These are phyloP conservation scores for Suillus cothurnatus DNA, from an alignment of 768 basidiomycete genomes.

Conservation along the genomic window DNA sequence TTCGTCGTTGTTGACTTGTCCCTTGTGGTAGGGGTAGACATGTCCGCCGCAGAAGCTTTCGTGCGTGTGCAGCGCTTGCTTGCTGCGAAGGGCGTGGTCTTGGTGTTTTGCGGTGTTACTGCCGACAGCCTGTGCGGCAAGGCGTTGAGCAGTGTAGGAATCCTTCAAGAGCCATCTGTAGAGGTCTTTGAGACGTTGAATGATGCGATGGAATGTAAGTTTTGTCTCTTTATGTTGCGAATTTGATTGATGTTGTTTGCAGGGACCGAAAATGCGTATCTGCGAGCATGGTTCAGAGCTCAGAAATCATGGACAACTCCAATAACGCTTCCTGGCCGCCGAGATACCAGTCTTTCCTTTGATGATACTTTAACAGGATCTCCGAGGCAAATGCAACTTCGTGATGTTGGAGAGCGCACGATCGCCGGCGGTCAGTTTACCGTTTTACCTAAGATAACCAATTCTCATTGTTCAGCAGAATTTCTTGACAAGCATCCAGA, in stretches of 20 bases:
- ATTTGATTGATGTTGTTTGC: constrained; percentile 5
- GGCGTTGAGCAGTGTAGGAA: constrained; percentile 76
- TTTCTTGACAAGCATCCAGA: constrained; percentile 29
- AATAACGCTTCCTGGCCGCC: constrained; percentile 60
- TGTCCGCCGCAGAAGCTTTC: constrained; percentile 94
- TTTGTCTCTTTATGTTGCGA: constrained; percentile 6
- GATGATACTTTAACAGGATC: constrained; percentile 52
- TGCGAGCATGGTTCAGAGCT: constrained; percentile 76
- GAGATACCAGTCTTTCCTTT: constrained; percentile 49
- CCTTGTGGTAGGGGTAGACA: constrained; percentile 87
- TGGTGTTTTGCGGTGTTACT: constrained; percentile 87
- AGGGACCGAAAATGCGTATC: constrained; percentile 95
- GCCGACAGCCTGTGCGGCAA: constrained; percentile 65
- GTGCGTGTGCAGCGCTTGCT: constrained; percentile 87
- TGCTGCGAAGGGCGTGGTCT: constrained; percentile 69
- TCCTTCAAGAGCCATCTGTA: constrained; percentile 76
- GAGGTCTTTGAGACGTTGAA: constrained; percentile 82
- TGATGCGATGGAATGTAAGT: constrained; percentile 90
- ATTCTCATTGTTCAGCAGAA: constrained; percentile 20
- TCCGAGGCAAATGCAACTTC: constrained; percentile 67
- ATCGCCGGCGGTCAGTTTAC: constrained; percentile 56
- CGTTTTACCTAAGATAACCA: not conserved
- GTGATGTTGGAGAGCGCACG: constrained; percentile 70
- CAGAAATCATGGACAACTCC: constrained; percentile 56
- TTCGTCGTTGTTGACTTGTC: constrained; percentile 90